These are phyloP conservation scores for Nannochloropsis salina DNA, from an alignment of 108 stramenopile species.

Conservation along the genomic window DNA sequence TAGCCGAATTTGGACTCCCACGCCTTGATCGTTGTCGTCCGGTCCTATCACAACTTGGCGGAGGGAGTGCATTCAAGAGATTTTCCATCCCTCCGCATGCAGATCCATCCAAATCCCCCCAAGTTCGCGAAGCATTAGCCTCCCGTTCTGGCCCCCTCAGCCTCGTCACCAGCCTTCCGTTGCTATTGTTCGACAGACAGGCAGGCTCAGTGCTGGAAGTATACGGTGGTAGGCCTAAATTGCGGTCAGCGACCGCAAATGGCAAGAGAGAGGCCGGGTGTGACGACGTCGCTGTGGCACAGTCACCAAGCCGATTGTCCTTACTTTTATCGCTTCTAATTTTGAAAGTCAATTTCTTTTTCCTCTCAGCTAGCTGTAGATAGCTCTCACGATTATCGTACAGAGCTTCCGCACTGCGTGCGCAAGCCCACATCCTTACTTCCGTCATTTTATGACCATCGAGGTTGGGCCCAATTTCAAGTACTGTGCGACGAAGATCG, in stretches of 20 bases:
- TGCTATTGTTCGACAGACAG: background rate
- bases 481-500: slow-evolving; percentile 2
- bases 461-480: slow-evolving; percentile 2
- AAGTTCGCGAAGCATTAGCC: background rate
- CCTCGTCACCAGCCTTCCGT: background rate
- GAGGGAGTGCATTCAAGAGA: background rate
- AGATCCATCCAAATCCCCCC: background rate
- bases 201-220: background rate
- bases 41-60: background rate
- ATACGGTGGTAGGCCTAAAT: background rate
- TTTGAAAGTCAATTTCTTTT: background rate
- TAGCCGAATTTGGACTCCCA: background rate
- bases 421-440: background rate
- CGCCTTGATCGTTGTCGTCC: background rate
- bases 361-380: background rate
- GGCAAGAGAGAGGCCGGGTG: background rate
- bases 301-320: background rate
- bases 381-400: slow-evolving; percentile 4
- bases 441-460: background rate
- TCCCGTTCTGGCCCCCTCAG: background rate
- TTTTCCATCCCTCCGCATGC: background rate
- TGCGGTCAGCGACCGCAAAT: too few species aligned
- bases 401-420: background rate
- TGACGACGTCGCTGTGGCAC: background rate
- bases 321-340: background rate